Conservation (phyloP, 2,329 filamentous ascomycete species). For the Alternaria brassicicola region DNA sequence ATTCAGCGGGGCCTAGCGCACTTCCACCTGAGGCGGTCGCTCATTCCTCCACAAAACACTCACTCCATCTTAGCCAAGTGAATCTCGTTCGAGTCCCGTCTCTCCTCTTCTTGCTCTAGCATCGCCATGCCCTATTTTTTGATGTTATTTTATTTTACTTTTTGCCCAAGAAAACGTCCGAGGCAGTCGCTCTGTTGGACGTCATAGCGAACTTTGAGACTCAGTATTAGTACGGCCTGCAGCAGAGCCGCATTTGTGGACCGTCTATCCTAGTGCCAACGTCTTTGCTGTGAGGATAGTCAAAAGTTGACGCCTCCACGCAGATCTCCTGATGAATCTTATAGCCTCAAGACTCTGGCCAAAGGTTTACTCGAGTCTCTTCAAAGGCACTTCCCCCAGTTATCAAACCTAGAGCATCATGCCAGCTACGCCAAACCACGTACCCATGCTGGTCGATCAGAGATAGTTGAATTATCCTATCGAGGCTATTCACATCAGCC, state of each 20-base stretch:
- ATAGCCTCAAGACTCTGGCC: not conserved
- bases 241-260: conserved; percentile 19
- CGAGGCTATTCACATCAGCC: not conserved
- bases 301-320: not conserved
- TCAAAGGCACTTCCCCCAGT: too few relatives aligned
- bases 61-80: not conserved
- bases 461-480: not conserved
- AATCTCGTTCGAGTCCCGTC: not conserved
- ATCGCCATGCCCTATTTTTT: not conserved
- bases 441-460: not conserved
- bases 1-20: conserved; percentile 11
- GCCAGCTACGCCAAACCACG: not conserved
- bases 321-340: too few relatives aligned
- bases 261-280: conserved; percentile 1
- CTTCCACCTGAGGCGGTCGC: not conserved
- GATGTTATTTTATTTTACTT: too few relatives aligned
- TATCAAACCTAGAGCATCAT: not conserved
- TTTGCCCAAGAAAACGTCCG: not conserved
- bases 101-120: not conserved
- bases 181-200: not conserved
- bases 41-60: not conserved
- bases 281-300: not conserved
- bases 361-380: not conserved
- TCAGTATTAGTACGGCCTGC: conserved; percentile 3
- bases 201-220: not conserved